Conservation (phyloP, 2,329 filamentous ascomycete species). For the Alternaria brassicae region DNA sequence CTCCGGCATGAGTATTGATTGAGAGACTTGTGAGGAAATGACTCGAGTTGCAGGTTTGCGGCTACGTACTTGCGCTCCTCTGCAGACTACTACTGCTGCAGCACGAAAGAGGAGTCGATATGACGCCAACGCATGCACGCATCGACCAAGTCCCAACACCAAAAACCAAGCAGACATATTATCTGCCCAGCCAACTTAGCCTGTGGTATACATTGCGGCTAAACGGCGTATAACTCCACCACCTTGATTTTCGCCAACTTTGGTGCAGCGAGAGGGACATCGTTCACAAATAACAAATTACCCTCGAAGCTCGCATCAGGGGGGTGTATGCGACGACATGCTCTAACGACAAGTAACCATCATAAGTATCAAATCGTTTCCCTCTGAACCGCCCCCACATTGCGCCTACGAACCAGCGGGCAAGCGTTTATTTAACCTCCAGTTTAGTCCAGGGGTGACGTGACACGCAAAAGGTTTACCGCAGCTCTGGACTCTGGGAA, state of each 20-base stretch:
- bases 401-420: background rate
- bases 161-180: constrained; percentile 12
- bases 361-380: background rate
- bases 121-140: constrained; percentile 39
- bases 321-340: background rate
- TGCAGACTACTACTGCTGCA: constrained; percentile 31
- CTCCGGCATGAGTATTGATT: constrained; percentile 7
- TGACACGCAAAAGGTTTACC: background rate
- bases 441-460: too few species aligned
- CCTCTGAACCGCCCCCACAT: background rate
- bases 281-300: background rate
- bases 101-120: constrained; percentile 36
- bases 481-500: background rate
- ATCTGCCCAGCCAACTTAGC: constrained; percentile 33
- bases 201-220: constrained; percentile 15
- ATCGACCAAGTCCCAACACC: constrained; percentile 29
- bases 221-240: background rate
- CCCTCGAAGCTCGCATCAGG: background rate
- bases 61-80: constrained; percentile 19
- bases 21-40: constrained; percentile 19
- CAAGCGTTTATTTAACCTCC: background rate
- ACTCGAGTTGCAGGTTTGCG: constrained; percentile 26
- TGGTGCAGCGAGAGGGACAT: background rate
- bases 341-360: background rate
- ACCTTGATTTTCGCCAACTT: background rate